These are phyloP conservation scores for Coemansia sp. DNA, from an alignment of 192 early-diverging fungal genomes.

Conservation along the genomic window DNA sequence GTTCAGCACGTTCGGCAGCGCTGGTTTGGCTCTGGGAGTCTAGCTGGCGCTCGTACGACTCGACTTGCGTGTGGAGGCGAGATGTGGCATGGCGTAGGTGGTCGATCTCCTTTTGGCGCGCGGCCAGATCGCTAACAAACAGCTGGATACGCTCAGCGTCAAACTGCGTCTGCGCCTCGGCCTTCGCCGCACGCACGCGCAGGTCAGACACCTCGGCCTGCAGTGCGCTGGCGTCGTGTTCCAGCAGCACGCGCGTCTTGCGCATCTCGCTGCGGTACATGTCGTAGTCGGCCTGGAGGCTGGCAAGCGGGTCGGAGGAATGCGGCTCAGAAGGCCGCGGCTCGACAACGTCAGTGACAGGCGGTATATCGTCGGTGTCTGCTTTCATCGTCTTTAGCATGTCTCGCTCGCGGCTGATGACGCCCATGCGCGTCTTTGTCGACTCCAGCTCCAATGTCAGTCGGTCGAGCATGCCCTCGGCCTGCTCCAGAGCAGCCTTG, in stretches of 20 bases:
- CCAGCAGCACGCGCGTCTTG: conserved; percentile 60
- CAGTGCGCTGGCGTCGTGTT: conserved; percentile 56
- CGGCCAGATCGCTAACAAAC: conserved; percentile 56
- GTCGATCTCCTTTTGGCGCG: conserved; percentile 63
- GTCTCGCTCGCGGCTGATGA: conserved; percentile 63
- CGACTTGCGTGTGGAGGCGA: conserved; percentile 53
- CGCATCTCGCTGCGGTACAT: conserved; percentile 66
- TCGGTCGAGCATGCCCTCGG: conserved; percentile 60
- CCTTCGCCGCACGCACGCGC: conserved; percentile 64
- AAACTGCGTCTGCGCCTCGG: conserved; percentile 64
- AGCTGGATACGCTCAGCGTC: conserved; percentile 67
- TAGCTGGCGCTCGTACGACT: conserved; percentile 63
- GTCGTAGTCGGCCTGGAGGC: conserved; percentile 67
- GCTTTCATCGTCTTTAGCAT: conserved; percentile 55
- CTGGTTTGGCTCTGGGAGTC: conserved; percentile 61
- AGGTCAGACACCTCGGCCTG: conserved; percentile 62
- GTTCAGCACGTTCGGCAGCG: conserved; percentile 54
- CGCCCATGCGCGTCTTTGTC: conserved; percentile 52
- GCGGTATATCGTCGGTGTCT: conserved; percentile 11
- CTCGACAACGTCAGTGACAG: not conserved
- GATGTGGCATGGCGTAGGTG: conserved; percentile 66
- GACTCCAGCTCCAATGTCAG: conserved; percentile 56
- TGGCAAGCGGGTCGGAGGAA: conserved; percentile 28
- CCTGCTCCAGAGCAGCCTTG: conserved; percentile 58
- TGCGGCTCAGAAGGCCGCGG: not conserved